These are phyloP conservation scores for Leishmania aethiopica DNA, from an alignment of 208 protist genomes.

Conservation along the genomic window DNA sequence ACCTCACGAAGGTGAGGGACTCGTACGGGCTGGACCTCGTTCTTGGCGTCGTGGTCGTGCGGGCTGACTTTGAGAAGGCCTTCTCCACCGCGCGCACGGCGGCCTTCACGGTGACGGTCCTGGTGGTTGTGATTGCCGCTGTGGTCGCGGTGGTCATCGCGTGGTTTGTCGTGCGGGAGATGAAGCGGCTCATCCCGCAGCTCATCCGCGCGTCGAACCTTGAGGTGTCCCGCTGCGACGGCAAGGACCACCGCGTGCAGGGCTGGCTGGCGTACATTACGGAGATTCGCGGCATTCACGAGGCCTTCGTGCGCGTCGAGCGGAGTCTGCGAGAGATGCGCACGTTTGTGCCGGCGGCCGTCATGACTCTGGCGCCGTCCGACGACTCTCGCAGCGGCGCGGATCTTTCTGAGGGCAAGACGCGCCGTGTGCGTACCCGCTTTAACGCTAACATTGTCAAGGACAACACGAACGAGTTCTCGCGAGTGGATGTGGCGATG, in stretches of 20 bases:
- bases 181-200: constrained; percentile 55
- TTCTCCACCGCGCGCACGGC: constrained; percentile 44
- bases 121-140: constrained; percentile 51
- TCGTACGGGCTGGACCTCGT: constrained; percentile 59
- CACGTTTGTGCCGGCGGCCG: constrained; percentile 48
- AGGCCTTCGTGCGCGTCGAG: constrained; percentile 42
- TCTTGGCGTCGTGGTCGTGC: constrained; percentile 52
- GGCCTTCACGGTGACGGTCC: constrained; percentile 43
- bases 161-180: constrained; percentile 46
- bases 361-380: constrained; percentile 39
- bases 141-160: constrained; percentile 48
- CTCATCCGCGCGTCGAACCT: constrained; percentile 58
- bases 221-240: constrained; percentile 40
- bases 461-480: constrained; percentile 64
- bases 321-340: constrained; percentile 53
- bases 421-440: constrained; percentile 38
- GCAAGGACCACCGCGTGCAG: constrained; percentile 23
- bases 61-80: constrained; percentile 57
- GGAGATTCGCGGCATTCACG: constrained; percentile 47
- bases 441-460: constrained; percentile 75
- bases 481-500: constrained; percentile 47
- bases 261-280: constrained; percentile 43
- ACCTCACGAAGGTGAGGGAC: constrained; percentile 59
- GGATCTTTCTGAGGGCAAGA: constrained; percentile 24
- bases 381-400: constrained; percentile 22